These are phyloP conservation scores for Tricholoma sp. DNA, from an alignment of 768 basidiomycete species.

Conservation along the genomic window DNA sequence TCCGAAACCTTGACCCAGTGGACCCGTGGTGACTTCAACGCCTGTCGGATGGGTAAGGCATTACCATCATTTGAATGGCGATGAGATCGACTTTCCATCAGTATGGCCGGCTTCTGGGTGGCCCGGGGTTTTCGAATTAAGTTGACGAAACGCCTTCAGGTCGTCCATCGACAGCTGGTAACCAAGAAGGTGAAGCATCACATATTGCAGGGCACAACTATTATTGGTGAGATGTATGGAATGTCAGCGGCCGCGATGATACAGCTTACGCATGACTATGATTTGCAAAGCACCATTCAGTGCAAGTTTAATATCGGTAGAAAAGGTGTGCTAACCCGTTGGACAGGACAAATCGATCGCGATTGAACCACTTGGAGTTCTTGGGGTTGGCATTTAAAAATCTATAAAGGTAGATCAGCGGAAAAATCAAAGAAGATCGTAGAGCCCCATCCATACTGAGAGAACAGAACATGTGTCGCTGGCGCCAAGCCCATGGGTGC, in stretches of 20 bases:
- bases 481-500: conserved; percentile 95
- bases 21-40: conserved; percentile 92
- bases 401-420: conserved; percentile 28
- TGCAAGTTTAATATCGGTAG: conserved; percentile 2
- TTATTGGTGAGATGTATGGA: conserved; percentile 8
- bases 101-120: conserved; percentile 77
- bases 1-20: conserved; percentile 91
- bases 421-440: not conserved
- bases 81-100: conserved; percentile 30
- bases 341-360: conserved; percentile 95
- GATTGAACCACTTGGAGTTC: conserved; percentile 91
- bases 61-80: conserved; percentile 1
- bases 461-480: conserved; percentile 74
- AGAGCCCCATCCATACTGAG: conserved; percentile 42
- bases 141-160: conserved; percentile 88
- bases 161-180: conserved; percentile 92
- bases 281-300: conserved; percentile 9
- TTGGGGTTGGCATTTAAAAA: conserved; percentile 88
- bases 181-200: conserved; percentile 84
- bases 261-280: conserved; percentile 67
- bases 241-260: not conserved
- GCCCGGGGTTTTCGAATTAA: conserved; percentile 87
- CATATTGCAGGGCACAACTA: conserved; percentile 92
- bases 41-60: conserved; percentile 29
- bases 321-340: conserved; percentile 64